phyloP scores from a whole-genome alignment of 1,284 basidiomycete genomes.

The Ceratobasidium sp. region DNA sequence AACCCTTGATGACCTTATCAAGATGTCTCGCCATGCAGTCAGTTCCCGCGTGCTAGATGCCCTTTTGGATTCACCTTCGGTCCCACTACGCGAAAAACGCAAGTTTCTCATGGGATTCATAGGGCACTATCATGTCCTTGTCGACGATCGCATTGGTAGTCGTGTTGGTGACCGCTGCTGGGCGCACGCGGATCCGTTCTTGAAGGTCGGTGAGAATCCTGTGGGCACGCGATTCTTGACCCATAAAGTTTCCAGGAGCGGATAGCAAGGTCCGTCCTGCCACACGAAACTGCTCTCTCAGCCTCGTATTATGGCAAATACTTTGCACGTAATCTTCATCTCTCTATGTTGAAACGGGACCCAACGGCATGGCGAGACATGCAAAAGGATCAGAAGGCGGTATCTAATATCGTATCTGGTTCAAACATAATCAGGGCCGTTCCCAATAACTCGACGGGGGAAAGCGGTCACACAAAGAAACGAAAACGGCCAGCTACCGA shows the following conservation, averaged over 20 bases:
- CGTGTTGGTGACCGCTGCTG: slow-evolving; percentile 87
- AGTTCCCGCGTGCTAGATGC: slow-evolving; percentile 85
- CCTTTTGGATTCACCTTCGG: slow-evolving; percentile 71
- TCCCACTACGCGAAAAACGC: slow-evolving; percentile 70
- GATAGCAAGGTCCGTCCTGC: slow-evolving; percentile 79
- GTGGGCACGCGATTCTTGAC: not conserved
- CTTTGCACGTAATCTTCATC: slow-evolving; percentile 78
- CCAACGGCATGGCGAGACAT: slow-evolving; percentile 82
- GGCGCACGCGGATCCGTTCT: slow-evolving; percentile 85
- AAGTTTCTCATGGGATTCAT: slow-evolving; percentile 76
- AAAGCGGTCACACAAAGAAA: slow-evolving; percentile 43
- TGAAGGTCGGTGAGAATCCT: slow-evolving; percentile 65
- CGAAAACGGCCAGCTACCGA: slow-evolving; percentile 43
- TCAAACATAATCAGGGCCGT: slow-evolving; percentile 22
- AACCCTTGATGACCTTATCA: slow-evolving; percentile 64
- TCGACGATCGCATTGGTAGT: slow-evolving; percentile 87
- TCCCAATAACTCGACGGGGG: slow-evolving; percentile 29
- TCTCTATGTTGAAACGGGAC: slow-evolving; percentile 77
- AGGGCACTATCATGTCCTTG: slow-evolving; percentile 76
- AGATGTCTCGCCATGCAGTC: slow-evolving; percentile 71
- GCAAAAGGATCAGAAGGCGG: slow-evolving; percentile 52
- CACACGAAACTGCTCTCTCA: slow-evolving; percentile 71
- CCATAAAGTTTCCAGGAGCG: slow-evolving; percentile 69
- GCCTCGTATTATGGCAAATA: slow-evolving; percentile 85
- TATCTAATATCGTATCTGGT: slow-evolving; percentile 26